phyloP scores from a whole-genome alignment of 176 grass and related monocot genomes.

The Oropetium thomaeum region DNA sequence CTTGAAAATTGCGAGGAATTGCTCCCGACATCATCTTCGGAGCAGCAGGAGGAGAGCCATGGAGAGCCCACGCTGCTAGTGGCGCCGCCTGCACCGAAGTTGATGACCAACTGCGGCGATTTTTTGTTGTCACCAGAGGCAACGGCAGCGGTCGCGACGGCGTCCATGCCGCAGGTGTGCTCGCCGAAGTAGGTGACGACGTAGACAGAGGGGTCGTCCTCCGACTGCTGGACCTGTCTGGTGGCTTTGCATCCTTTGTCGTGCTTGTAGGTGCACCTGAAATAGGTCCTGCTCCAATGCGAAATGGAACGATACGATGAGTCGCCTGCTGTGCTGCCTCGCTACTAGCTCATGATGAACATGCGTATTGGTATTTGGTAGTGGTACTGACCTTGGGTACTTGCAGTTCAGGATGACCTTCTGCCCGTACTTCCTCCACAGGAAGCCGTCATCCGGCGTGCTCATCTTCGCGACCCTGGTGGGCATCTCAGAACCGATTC shows the following conservation, averaged over 20 bases:
- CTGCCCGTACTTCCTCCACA: conserved; percentile 59
- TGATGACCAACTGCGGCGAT: conserved; percentile 6
- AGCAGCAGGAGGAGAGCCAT: background rate
- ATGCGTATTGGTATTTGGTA: too few species aligned
- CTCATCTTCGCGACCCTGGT: background rate
- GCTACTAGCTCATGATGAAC: background rate
- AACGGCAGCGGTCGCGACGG: background rate
- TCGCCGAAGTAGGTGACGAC: conserved; percentile 38
- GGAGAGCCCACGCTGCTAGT: background rate
- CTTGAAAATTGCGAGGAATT: background rate
- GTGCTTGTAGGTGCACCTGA: conserved; percentile 44
- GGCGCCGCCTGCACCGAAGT: conserved; percentile 13
- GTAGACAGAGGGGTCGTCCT: conserved; percentile 25
- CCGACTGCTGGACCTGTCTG: conserved; percentile 42
- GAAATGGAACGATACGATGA: background rate
- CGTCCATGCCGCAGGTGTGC: conserved; percentile 31
- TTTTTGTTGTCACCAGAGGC: background rate
- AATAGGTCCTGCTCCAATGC: conserved; percentile 33
- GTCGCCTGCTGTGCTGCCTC: background rate
- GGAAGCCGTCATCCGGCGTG: conserved; percentile 34
- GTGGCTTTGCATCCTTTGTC: conserved; percentile 39
- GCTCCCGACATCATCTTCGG: background rate
- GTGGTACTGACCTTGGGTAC: conserved; percentile 30
- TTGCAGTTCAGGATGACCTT: conserved; percentile 41
- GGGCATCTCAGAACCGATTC: background rate